Evolutionary conservation across 2,329 filamentous ascomycete species (phyloP), one percentile per base, ranked within the genome.

Genomic region (Fusarium secorum): DNA sequence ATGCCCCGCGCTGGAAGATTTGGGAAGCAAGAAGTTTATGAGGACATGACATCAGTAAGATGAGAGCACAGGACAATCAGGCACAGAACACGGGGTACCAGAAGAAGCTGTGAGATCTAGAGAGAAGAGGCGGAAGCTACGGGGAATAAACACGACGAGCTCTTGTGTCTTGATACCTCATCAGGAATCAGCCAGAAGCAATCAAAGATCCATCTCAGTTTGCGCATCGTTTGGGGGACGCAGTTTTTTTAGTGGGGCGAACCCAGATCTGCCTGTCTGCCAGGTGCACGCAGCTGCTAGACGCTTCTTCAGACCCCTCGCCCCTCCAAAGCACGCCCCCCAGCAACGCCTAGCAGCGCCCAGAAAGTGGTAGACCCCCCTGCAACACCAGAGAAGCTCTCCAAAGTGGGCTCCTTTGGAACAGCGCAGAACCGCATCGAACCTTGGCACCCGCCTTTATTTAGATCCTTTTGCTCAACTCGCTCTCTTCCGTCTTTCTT

Each of bases 351-450:
- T 72, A 72, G 70, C 65, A 72, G 57, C 60, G 61, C 70, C 70
- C 69, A 72, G 70, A 72, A 70, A 53, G 65, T 58, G 54, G 68
- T 66, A 72, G 68, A 69, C 70, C 65, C 70, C 69, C 70, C 69
- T 69, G 69, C 65, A 58, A 72, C 60, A 66, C 56, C 49, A 49
- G 49, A 71, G 58, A 60, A 71, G 64, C 64, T 71, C 69, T 71
- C 52, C 59, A 65, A 78, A 79, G 80, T 81, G 79, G 79, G 79
- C 75, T 78, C 75, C 74, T 79, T 76, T 83, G 78, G 81, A 83
- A 83, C 75, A 79, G 77, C 78, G 77, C 79, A 81, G 81, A 83
- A 83, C 76, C 81, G 70, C 77, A 79, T 83, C 80, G 81, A 83
- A 83, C 77, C 74, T 78, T 77, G 71, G 76, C 77, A 78, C 63